Evolutionary conservation across 345 rosid genomes (phyloP).

Genomic region (Moricandia arvensis): DNA sequence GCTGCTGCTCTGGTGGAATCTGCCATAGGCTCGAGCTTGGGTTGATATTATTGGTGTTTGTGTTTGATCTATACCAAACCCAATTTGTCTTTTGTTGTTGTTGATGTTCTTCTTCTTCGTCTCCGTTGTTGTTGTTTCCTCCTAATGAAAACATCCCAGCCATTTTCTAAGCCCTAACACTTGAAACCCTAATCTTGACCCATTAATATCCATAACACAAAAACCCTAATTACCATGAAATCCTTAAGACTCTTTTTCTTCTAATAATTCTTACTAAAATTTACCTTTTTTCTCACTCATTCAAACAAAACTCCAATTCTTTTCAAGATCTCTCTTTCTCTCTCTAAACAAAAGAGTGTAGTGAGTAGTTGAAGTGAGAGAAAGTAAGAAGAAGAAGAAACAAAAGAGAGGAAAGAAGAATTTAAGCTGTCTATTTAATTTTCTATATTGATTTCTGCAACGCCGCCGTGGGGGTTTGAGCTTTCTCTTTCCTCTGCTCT

Average conservation of each 20-base stretch:
- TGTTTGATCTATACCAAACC: slow-evolving; percentile 52
- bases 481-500: slow-evolving; percentile 45
- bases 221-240: slow-evolving; percentile 43
- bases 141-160: slow-evolving; percentile 69
- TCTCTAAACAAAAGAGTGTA: slow-evolving; percentile 16
- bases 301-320: neutral
- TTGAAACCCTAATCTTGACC: slow-evolving; percentile 49
- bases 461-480: slow-evolving; percentile 62
- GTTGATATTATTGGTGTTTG: slow-evolving; percentile 27
- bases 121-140: slow-evolving; percentile 30
- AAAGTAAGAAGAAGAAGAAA: slow-evolving; percentile 19
- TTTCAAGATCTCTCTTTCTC: slow-evolving; percentile 20
- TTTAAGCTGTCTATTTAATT: slow-evolving; percentile 15
- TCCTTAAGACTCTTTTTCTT: neutral
- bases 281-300: neutral
- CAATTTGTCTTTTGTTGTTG: slow-evolving; percentile 43
- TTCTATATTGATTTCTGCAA: slow-evolving; percentile 46
- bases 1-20: slow-evolving; percentile 53
- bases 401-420: slow-evolving; percentile 14
- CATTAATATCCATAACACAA: slow-evolving; percentile 27
- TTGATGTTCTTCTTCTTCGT: slow-evolving; percentile 31
- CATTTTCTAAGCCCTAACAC: slow-evolving; percentile 43
- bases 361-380: slow-evolving; percentile 34
- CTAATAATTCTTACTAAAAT: slow-evolving; percentile 14
- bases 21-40: slow-evolving; percentile 41